Evolutionary conservation across 2,329 filamentous ascomycete genomes (phyloP).

Genomic region (Pseudocercospora cruenta): DNA sequence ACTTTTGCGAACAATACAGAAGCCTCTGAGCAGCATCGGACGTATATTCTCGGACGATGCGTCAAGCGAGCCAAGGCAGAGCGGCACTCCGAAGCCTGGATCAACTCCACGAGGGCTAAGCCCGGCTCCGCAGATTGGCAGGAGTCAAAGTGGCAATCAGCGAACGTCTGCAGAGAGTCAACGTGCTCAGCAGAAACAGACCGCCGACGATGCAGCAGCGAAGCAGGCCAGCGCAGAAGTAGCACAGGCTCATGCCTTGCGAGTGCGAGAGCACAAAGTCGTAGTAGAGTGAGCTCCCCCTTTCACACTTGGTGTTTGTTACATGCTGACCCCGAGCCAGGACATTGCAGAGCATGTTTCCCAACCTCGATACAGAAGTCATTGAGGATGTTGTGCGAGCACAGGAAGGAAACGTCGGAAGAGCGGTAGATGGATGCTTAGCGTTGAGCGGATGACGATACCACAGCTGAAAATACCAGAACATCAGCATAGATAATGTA

Average conservation of each 20-base stretch:
- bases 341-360: conserved; percentile 94
- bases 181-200: conserved; percentile 48
- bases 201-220: conserved; percentile 84
- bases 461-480: conserved; percentile 1
- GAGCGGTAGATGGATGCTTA: conserved; percentile 54
- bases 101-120: conserved; percentile 54
- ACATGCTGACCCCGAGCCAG: conserved; percentile 34
- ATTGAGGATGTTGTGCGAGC: conserved; percentile 96
- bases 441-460: conserved; percentile 42
- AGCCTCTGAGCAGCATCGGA: conserved; percentile 86
- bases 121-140: conserved; percentile 40
- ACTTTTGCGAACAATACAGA: conserved; percentile 86
- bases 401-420: conserved; percentile 74
- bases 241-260: conserved; percentile 82
- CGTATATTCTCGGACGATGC: conserved; percentile 84
- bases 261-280: conserved; percentile 81
- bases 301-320: not conserved
- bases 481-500: conserved; percentile 6
- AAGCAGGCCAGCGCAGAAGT: conserved; percentile 87
- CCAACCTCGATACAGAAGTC: conserved; percentile 87
- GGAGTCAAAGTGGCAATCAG: conserved; percentile 32
- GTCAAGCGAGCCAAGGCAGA: conserved; percentile 33
- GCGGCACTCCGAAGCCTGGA: conserved; percentile 51
- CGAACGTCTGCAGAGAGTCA: conserved; percentile 28
- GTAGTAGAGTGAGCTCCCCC: conserved; percentile 70